Conservation (phyloP, 768 basidiomycete species). For the Amanita exitialis region DNA sequence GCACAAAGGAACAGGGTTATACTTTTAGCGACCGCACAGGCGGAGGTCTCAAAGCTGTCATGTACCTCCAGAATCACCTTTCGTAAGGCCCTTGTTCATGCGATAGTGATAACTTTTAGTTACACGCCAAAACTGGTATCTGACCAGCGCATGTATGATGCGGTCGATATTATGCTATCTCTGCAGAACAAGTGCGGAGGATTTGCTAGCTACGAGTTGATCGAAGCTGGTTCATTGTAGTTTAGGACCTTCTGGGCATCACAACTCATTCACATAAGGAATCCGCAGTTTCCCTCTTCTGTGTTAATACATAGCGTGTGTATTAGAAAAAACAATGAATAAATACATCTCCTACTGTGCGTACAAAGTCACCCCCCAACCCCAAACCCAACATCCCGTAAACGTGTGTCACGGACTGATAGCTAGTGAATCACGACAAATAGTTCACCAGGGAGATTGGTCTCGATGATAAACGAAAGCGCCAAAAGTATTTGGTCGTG, state of each 20-base stretch:
- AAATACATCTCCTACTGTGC: too few relatives aligned
- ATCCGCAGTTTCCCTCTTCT: too few relatives aligned
- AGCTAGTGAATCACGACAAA: slow-evolving; percentile 82
- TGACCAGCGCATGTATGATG: slow-evolving; percentile 68
- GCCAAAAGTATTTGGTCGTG: slow-evolving; percentile 68
- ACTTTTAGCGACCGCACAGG: slow-evolving; percentile 94
- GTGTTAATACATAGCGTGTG: too few relatives aligned
- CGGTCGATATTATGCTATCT: slow-evolving; percentile 77
- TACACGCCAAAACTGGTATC: slow-evolving; percentile 70
- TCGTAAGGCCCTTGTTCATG: slow-evolving; percentile 33
- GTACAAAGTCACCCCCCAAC: too few relatives aligned
- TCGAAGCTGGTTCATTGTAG: too few relatives aligned
- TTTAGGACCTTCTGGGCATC: too few relatives aligned
- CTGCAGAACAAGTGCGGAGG: slow-evolving; percentile 87
- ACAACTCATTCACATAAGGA: too few relatives aligned
- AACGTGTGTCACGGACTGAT: slow-evolving; percentile 79
- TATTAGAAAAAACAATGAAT: too few relatives aligned
- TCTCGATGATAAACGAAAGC: slow-evolving; percentile 80
- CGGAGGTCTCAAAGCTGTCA: slow-evolving; percentile 85
- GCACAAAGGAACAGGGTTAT: slow-evolving; percentile 90
- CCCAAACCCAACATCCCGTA: slow-evolving; percentile 83
- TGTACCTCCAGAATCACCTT: slow-evolving; percentile 80
- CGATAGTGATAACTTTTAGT: slow-evolving; percentile 26
- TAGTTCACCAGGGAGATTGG: slow-evolving; percentile 85
- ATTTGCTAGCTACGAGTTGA: slow-evolving; percentile 88